Base-by-base conservation (phyloP, 176 grass and related monocot species). In the Triticum aestivum region DNA sequence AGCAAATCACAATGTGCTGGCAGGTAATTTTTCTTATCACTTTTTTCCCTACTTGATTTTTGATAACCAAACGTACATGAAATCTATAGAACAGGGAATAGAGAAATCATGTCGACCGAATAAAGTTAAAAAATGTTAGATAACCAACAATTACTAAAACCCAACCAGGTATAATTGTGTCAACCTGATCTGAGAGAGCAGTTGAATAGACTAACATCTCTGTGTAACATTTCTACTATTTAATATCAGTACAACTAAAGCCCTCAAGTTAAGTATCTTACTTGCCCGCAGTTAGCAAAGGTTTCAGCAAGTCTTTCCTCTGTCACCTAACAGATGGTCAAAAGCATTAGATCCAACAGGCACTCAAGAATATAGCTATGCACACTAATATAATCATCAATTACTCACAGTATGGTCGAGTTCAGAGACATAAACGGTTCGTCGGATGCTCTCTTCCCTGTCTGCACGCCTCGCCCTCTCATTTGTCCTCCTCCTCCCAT, bases 261-360 rank as follows among this genome's bases (percentile, higher is more conserved):
- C 17, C 18, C 87, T 84, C 61, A 9, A 75, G 34, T 72, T 73
- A 17, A 78, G 27, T 27, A 89, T 88, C 89, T 94, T 91, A 98
- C 96, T 82, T 94, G 93, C 13, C 96, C 96, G 86, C 93, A 98
- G n/a, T 66, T 92, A 78, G 88, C 29, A 89, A 98, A 98, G 70
- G 95, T 90, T 79, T 98, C 96, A 67, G 96, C 96, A 92, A 98
- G 96, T 83, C 85, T 95, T 82, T 98, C 96, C 88, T 98, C 96
- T 10, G 96, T 98, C 63, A 98, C 96, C 96, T 98, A 88, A 71
- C 27, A 92, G 24, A 88, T 66, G 61, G 9, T 69, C 64, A 79
- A 45, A 86, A 75, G 65, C 67, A 82, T 90, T 71, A 86, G 78
- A 80, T 35, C 15, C 79, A 84, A 69, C 39, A 87, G 58, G 23